Percentiles rank a stretch among this genome's conserved stretches.
Conservation (phyloP, 805 yeast genomes). For the Spencermartinsiella europaea region DNA sequence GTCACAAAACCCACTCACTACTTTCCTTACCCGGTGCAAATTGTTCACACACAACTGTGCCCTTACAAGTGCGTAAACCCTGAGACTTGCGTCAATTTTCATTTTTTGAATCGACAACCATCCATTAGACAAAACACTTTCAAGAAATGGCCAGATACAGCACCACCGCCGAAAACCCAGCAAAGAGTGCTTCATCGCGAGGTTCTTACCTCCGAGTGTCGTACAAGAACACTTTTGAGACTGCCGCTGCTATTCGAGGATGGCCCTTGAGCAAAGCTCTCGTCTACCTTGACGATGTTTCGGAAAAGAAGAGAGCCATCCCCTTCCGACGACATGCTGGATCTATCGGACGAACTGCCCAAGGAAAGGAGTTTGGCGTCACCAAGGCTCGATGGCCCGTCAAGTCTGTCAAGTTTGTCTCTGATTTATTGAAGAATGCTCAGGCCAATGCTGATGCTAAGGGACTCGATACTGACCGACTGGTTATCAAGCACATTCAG, state of each 20-base stretch:
- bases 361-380: conserved; percentile 99
- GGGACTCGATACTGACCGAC: conserved; percentile 94
- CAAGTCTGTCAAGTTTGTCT: conserved; percentile 92
- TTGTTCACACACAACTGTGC: neutral
- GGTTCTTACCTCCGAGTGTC: conserved; percentile 99
- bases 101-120: no score
- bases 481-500: conserved; percentile 96
- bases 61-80: no score
- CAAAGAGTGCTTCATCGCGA: conserved; percentile 98
- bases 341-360: conserved; percentile 98
- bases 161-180: conserved; percentile 98
- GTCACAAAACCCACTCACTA: neutral
- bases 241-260: conserved; percentile 97
- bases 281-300: conserved; percentile 90
- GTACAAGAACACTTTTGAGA: conserved; percentile 99
- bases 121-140: no score
- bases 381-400: conserved; percentile 99
- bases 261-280: conserved; percentile 97
- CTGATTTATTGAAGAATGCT: conserved; percentile 94
- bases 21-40: neutral
- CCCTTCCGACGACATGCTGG: conserved; percentile 98
- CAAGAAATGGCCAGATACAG: conserved; percentile 96
- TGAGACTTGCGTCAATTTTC: no score
- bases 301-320: conserved; percentile 98
- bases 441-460: conserved; percentile 98